Evolutionary conservation across 2,329 filamentous ascomycete genomes (phyloP).

Genomic region (Hymenoscyphus fraxineus): DNA sequence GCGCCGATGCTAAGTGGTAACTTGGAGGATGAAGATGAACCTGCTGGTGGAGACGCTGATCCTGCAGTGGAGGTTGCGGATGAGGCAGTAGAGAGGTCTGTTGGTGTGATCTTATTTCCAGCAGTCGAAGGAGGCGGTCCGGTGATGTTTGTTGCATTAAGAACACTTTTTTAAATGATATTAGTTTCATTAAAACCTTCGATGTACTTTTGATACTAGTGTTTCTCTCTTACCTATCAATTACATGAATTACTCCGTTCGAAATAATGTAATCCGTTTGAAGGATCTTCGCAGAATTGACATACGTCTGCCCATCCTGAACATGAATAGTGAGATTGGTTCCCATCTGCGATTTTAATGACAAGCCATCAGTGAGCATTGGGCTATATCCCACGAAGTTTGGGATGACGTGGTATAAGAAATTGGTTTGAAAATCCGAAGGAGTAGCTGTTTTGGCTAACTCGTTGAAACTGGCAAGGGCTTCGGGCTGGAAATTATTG

Average conservation of each 20-base stretch:
- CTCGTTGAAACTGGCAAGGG: conserved; percentile 17
- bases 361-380: conserved; percentile 39
- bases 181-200: conserved; percentile 1
- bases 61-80: conserved; percentile 3
- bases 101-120: background rate
- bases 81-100: background rate
- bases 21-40: background rate
- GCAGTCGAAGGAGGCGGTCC: conserved; percentile 5
- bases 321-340: conserved; percentile 45
- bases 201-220: background rate
- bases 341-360: conserved; percentile 42
- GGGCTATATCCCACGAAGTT: conserved; percentile 52
- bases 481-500: conserved; percentile 7
- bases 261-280: conserved; percentile 46
- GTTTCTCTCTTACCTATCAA: conserved; percentile 47
- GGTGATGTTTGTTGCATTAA: conserved; percentile 15
- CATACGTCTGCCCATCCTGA: conserved; percentile 41
- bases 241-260: conserved; percentile 56
- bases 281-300: conserved; percentile 51
- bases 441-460: conserved; percentile 17
- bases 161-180: conserved; percentile 9
- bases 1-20: background rate
- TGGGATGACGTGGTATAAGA: conserved; percentile 62
- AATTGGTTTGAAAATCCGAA: conserved; percentile 47
- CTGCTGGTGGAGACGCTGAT: background rate